Conservation (phyloP, 768 basidiomycete genomes). For the Suillus tomentosus region DNA sequence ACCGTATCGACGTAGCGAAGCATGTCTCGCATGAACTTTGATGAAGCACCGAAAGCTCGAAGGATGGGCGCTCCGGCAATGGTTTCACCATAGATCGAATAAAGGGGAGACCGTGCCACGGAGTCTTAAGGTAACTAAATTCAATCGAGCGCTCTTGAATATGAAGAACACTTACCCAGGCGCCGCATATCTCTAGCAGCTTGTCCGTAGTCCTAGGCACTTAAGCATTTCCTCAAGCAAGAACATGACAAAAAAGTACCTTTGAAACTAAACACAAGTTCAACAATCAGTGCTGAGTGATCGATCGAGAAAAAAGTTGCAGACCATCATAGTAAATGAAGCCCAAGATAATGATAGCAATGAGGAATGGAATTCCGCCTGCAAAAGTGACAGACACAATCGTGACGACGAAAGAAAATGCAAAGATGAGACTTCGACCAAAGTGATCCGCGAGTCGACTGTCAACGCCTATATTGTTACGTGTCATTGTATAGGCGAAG, state of each 20-base stretch:
- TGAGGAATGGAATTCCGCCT: constrained; percentile 75
- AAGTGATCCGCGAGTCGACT: constrained; percentile 84
- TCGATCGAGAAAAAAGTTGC: constrained; percentile 18
- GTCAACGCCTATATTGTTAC: constrained; percentile 61
- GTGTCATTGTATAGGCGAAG: constrained; percentile 16
- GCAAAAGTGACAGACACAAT: constrained; percentile 74
- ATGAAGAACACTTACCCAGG: constrained; percentile 49
- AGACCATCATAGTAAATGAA: constrained; percentile 72
- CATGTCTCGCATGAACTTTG: constrained; percentile 86
- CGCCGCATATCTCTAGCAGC: constrained; percentile 86
- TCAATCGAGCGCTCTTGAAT: neutral
- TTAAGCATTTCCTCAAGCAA: constrained; percentile 29
- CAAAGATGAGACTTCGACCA: constrained; percentile 74
- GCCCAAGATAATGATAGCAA: constrained; percentile 58
- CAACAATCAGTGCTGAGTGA: constrained; percentile 12
- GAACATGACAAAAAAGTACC: constrained; percentile 21
- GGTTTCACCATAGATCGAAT: constrained; percentile 50
- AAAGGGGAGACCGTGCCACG: constrained; percentile 49
- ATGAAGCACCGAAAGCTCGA: constrained; percentile 86
- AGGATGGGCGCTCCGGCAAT: constrained; percentile 57
- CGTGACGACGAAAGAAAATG: constrained; percentile 69
- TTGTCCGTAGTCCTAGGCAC: constrained; percentile 57
- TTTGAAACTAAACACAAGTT: constrained; percentile 34
- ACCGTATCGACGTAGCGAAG: constrained; percentile 80
- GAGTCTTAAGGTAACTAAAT: constrained; percentile 37